These are phyloP conservation scores for Plenodomus biglobosus DNA, from an alignment of 2,329 filamentous ascomycete genomes.

Conservation along the genomic window DNA sequence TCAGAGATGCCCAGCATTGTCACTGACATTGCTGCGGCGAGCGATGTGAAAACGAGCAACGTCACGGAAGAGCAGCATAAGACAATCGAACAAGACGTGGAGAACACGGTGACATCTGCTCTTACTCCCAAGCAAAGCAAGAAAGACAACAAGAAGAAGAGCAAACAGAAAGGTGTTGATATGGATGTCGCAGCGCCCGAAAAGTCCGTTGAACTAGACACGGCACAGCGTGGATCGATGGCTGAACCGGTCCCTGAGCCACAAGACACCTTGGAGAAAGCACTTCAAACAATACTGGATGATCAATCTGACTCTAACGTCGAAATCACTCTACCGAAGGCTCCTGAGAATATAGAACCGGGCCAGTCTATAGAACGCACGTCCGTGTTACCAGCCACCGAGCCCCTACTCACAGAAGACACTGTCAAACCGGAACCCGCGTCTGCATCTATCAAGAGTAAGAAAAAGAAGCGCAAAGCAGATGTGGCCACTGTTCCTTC, in stretches of 20 bases:
- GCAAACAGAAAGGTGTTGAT: conserved; percentile 15
- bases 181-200: conserved; percentile 6
- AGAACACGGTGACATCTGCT: conserved; percentile 8
- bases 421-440: conserved; percentile 4
- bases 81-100: too few relatives aligned
- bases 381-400: too few relatives aligned
- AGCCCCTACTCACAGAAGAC: background rate
- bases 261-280: background rate
- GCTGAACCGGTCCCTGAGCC: background rate
- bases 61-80: too few relatives aligned
- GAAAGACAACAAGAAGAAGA: conserved; percentile 38
- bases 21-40: too few relatives aligned
- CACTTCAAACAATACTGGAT: background rate
- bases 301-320: background rate
- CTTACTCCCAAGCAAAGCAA: conserved; percentile 30
- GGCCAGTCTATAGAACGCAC: background rate
- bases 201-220: background rate
- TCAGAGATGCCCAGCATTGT: too few relatives aligned
- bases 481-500: conserved; percentile 10
- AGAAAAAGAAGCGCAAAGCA: conserved; percentile 22
- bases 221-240: background rate
- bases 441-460: conserved; percentile 9
- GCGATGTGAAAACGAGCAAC: too few relatives aligned
- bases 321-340: background rate
- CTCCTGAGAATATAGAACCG: background rate